A percentile compares a stretch with the other conserved stretches of the same genome.
Evolutionary conservation across 352 stramenopile species (phyloP).

Genomic region (Globisporangium apiculatum): DNA sequence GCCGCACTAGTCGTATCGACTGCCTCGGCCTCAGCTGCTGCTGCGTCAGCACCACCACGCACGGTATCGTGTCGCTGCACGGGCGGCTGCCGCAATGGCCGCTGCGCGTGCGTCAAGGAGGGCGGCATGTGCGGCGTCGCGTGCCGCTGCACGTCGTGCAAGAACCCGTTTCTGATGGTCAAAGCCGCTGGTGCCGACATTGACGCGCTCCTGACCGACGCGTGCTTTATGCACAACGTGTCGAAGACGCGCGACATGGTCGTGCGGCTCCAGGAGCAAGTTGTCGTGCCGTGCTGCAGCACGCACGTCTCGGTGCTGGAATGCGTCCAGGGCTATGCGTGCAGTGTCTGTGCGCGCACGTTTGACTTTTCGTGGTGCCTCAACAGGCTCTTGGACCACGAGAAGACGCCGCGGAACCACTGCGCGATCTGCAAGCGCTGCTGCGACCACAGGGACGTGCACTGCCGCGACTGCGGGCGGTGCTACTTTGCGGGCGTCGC

Average conservation of each 20-base stretch:
- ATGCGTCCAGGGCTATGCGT: constrained; percentile 70
- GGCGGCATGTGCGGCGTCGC: constrained; percentile 66
- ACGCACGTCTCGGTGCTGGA: constrained; percentile 56
- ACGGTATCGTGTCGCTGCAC: constrained; percentile 75
- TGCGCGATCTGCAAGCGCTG: constrained; percentile 84
- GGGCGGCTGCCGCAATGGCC: constrained; percentile 71
- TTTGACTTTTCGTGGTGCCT: constrained; percentile 83
- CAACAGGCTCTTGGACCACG: constrained; percentile 71
- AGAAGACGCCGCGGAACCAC: constrained; percentile 73
- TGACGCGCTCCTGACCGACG: constrained; percentile 60
- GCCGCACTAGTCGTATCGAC: background rate
- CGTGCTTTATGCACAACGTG: constrained; percentile 86
- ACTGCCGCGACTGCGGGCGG: constrained; percentile 73
- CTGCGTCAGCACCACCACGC: constrained; percentile 21
- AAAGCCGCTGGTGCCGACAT: constrained; percentile 71
- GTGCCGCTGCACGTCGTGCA: constrained; percentile 81
- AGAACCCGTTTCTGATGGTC: constrained; percentile 83
- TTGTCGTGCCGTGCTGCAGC: constrained; percentile 58
- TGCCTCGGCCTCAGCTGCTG: background rate
- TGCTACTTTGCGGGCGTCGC: constrained; percentile 85
- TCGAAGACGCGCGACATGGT: constrained; percentile 84
- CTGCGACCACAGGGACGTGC: constrained; percentile 81
- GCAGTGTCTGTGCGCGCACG: constrained; percentile 27
- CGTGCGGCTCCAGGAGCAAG: constrained; percentile 53
- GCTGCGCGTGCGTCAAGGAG: constrained; percentile 79